Percentiles rank a stretch among this genome's conserved stretches.
Conservation (phyloP, 2,329 filamentous ascomycete species). For the Exophiala lecanii-corni region DNA sequence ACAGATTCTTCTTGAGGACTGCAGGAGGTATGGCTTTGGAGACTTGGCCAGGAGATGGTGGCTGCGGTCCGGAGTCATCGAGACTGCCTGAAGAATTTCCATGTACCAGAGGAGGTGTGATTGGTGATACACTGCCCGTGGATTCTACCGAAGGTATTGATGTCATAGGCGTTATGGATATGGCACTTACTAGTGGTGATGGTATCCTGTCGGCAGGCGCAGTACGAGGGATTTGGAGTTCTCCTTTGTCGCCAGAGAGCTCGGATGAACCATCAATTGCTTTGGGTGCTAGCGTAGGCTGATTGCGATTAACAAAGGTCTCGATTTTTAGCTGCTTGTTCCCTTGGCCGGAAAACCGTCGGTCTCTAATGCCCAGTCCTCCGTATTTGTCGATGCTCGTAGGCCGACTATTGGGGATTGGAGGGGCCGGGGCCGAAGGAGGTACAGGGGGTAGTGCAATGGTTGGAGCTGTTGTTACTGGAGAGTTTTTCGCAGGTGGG, state of each 20-base stretch:
- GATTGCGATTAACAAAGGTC: slow-evolving; percentile 44
- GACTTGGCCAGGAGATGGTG: slow-evolving; percentile 31
- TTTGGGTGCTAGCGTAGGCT: slow-evolving; percentile 27
- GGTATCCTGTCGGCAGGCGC: slow-evolving; percentile 5
- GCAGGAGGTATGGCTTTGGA: slow-evolving; percentile 21
- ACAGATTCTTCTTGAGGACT: slow-evolving; percentile 62
- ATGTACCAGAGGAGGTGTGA: slow-evolving; percentile 40
- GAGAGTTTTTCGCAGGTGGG: slow-evolving; percentile 18
- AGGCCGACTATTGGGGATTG: slow-evolving; percentile 16
- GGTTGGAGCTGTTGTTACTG: slow-evolving; percentile 11
- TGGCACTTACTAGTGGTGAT: slow-evolving; percentile 17
- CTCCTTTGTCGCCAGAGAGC: slow-evolving; percentile 29
- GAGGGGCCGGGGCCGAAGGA: slow-evolving; percentile 30
- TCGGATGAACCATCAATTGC: slow-evolving; percentile 28
- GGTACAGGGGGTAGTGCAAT: slow-evolving; percentile 13
- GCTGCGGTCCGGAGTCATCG: slow-evolving; percentile 30
- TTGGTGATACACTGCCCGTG: slow-evolving; percentile 36
- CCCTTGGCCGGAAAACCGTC: slow-evolving; percentile 76
- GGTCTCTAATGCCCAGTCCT: slow-evolving; percentile 52
- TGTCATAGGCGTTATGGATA: slow-evolving; percentile 23
- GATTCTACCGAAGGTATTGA: slow-evolving; percentile 30
- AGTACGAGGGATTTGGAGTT: slow-evolving; percentile 3
- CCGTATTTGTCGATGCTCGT: slow-evolving; percentile 14
- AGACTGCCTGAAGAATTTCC: slow-evolving; percentile 43
- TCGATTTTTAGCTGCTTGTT: slow-evolving; percentile 84